phyloP scores from a whole-genome alignment of 1,139 yeast genomes.

The Geotrichum australiense region DNA sequence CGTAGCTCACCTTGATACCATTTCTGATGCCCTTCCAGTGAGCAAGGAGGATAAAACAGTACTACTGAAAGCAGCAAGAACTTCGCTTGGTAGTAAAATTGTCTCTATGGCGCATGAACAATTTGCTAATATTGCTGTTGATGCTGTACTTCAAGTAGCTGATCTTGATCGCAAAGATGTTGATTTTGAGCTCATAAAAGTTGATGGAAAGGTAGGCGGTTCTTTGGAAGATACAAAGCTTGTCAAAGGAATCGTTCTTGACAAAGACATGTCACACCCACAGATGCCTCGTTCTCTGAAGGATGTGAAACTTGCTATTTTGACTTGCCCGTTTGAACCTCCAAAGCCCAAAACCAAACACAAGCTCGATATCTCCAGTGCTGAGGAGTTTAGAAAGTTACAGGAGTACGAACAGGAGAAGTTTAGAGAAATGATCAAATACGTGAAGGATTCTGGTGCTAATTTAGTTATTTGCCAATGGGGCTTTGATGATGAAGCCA shows the following conservation, averaged over 20 bases:
- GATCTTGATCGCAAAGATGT: conserved; percentile 90
- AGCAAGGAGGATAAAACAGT: conserved; percentile 36
- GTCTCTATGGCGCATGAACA: conserved; percentile 91
- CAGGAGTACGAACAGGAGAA: conserved; percentile 90
- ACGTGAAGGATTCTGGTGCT: conserved; percentile 86
- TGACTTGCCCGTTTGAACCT: conserved; percentile 98
- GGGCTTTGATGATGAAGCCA: conserved; percentile 99
- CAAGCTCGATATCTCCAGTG: conserved; percentile 84
- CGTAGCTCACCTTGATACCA: conserved; percentile 61
- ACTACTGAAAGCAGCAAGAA: conserved; percentile 84
- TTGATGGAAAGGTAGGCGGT: conserved; percentile 96
- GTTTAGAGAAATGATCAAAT: conserved; percentile 83
- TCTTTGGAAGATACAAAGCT: conserved; percentile 76
- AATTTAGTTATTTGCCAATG: conserved; percentile 97
- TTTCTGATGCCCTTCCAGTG: conserved; percentile 55
- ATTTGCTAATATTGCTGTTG: conserved; percentile 96
- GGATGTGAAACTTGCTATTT: conserved; percentile 84
- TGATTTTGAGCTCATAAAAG: conserved; percentile 90
- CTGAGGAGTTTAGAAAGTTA: conserved; percentile 84
- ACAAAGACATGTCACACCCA: conserved; percentile 96
- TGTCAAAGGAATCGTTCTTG: conserved; percentile 86
- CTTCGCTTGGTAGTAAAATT: conserved; percentile 91
- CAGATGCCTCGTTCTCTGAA: conserved; percentile 85
- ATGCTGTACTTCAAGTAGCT: conserved; percentile 88
- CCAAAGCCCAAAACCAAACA: conserved; percentile 99